These are phyloP conservation scores for Mimosa bimucronata DNA, from an alignment of 306 rosid genomes.

Conservation along the genomic window DNA sequence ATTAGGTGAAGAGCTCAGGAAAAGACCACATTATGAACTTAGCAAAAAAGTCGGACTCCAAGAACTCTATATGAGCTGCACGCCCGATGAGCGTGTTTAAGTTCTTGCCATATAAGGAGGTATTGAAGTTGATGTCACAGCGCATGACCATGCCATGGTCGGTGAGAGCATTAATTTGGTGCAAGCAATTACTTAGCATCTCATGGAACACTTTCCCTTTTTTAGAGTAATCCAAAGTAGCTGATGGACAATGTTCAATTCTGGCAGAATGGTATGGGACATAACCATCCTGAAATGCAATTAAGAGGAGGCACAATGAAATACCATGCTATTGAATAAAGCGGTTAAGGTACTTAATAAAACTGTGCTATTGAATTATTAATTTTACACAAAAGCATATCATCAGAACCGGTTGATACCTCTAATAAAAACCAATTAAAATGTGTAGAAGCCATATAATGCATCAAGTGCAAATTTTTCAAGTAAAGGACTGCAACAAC, in stretches of 20 bases:
- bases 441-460: background rate
- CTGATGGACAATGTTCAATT: conserved; percentile 77
- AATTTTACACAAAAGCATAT: conserved; percentile 18
- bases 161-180: conserved; percentile 63
- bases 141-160: conserved; percentile 77
- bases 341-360: background rate
- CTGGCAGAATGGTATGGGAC: conserved; percentile 95
- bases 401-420: background rate
- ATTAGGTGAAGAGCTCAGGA: conserved; percentile 71
- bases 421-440: background rate
- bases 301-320: conserved; percentile 18
- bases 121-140: conserved; percentile 82
- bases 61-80: conserved; percentile 90
- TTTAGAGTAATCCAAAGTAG: conserved; percentile 66
- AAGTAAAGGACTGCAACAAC: background rate
- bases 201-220: conserved; percentile 69
- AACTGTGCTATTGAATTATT: background rate
- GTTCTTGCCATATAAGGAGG: conserved; percentile 75
- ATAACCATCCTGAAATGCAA: conserved; percentile 76
- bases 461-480: conserved; percentile 6
- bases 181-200: conserved; percentile 83
- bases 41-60: conserved; percentile 82
- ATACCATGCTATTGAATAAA: background rate
- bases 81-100: conserved; percentile 77
- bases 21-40: conserved; percentile 92